phyloP scores from a whole-genome alignment of 352 stramenopile genomes.

The Blastocystis sp. region DNA sequence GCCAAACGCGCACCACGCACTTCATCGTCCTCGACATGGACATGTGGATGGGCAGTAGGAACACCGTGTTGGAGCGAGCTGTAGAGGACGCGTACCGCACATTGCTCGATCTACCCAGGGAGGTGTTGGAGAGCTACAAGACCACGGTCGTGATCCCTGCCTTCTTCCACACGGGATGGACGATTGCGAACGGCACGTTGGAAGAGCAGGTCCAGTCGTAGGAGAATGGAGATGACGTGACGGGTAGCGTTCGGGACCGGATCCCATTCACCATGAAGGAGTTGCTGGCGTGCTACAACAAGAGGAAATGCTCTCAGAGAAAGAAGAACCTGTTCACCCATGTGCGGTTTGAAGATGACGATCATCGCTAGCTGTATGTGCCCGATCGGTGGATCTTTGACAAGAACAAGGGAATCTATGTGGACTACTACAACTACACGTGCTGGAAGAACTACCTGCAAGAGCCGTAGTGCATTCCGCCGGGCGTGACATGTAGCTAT shows the following conservation, averaged over 20 bases:
- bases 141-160: constrained; percentile 44
- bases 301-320: not conserved
- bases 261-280: constrained; percentile 47
- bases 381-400: not conserved
- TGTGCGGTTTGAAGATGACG: not conserved
- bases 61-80: not conserved
- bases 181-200: constrained; percentile 37
- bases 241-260: not conserved
- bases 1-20: constrained; percentile 9
- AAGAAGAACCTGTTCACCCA: constrained; percentile 66
- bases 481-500: constrained; percentile 10
- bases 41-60: constrained; percentile 33
- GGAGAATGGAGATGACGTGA: not conserved
- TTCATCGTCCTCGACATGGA: constrained; percentile 55
- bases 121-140: not conserved
- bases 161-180: constrained; percentile 52
- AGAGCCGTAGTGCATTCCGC: not conserved
- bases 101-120: not conserved
- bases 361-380: constrained; percentile 11
- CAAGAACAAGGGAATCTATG: not conserved
- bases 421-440: constrained; percentile 34
- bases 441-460: constrained; percentile 47
- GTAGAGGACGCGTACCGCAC: constrained; percentile 39
- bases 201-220: constrained; percentile 35
- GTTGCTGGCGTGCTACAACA: not conserved